phyloP scores from a whole-genome alignment of 768 basidiomycete genomes.

The Russula griseocarnosa region DNA sequence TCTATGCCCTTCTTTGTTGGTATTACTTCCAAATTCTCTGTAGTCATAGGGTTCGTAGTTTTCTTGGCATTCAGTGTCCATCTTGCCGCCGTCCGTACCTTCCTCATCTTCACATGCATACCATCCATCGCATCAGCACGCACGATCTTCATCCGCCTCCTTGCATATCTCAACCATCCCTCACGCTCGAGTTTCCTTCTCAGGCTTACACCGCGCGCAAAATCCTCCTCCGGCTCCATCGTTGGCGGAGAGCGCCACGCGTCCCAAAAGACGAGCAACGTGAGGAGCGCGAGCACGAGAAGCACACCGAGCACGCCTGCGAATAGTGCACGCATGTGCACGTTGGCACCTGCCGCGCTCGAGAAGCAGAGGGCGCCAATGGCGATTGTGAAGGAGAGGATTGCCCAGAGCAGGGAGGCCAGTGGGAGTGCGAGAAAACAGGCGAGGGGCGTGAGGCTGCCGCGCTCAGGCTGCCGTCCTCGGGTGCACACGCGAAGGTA shows the following conservation, averaged over 20 bases:
- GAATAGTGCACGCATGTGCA: conserved; percentile 7
- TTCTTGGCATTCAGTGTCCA: neutral
- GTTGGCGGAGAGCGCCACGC: conserved; percentile 17
- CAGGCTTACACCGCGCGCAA: neutral
- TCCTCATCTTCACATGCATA: neutral
- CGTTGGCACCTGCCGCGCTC: neutral
- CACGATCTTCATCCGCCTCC: neutral
- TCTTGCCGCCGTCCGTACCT: neutral
- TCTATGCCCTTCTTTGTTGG: neutral
- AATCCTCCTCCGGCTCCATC: conserved; percentile 19
- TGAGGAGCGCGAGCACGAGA: neutral
- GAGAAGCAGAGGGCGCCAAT: conserved; percentile 3
- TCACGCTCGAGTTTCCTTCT: neutral
- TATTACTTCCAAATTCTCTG: neutral
- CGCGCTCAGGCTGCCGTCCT: neutral
- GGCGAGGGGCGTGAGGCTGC: neutral
- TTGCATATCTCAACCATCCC: neutral
- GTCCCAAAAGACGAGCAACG: conserved; percentile 17
- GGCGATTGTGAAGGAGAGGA: conserved; percentile 12
- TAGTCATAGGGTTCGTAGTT: neutral
- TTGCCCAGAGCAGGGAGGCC: conserved; percentile 15
- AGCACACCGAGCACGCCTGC: conserved; percentile 10
- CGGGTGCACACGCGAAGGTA: conserved; percentile 4
- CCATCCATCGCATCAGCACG: conserved; percentile 4
- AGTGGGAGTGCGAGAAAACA: conserved; percentile 18